phyloP scores from a whole-genome alignment of 768 basidiomycete species.

The Xerocomus brunneocitrinus region DNA sequence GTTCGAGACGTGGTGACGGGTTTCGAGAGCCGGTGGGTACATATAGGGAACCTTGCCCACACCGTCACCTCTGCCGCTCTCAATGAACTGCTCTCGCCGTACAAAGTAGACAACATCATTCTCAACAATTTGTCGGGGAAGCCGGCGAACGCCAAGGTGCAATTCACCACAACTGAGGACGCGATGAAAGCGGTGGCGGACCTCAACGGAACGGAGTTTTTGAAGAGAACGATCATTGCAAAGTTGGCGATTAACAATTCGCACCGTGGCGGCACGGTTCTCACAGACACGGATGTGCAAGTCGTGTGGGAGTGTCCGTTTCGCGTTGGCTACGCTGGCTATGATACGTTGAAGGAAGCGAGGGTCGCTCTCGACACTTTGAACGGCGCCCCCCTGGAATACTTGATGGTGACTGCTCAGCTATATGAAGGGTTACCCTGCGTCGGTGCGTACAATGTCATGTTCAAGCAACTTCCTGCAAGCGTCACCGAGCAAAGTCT shows the following conservation, averaged over 20 bases:
- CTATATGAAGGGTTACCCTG: conserved; percentile 56
- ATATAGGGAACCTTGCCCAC: conserved; percentile 47
- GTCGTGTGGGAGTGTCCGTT: conserved; percentile 58
- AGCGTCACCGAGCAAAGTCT: conserved; percentile 39
- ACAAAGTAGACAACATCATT: conserved; percentile 38
- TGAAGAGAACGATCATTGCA: conserved; percentile 39
- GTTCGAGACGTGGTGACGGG: conserved; percentile 56
- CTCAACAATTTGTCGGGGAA: conserved; percentile 26
- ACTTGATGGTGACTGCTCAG: conserved; percentile 41
- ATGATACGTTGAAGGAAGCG: conserved; percentile 45
- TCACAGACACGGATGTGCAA: conserved; percentile 53
- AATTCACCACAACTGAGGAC: conserved; percentile 44
- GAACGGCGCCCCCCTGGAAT: conserved; percentile 33
- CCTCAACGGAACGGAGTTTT: conserved; percentile 45
- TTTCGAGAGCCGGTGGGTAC: conserved; percentile 64
- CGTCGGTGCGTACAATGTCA: conserved; percentile 57
- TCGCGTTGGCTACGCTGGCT: conserved; percentile 60
- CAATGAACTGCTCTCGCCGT: conserved; percentile 36
- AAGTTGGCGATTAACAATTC: conserved; percentile 42
- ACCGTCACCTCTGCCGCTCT: conserved; percentile 34
- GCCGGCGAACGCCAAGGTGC: conserved; percentile 36
- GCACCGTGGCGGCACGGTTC: conserved; percentile 30
- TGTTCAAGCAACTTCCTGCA: conserved; percentile 51
- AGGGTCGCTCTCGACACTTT: conserved; percentile 45
- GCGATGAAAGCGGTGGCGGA: conserved; percentile 49